A percentile compares a stretch with the other conserved stretches of the same genome.
These are phyloP conservation scores for Trichoderma harzianum DNA, from an alignment of 2,329 filamentous ascomycete genomes.

Conservation along the genomic window DNA sequence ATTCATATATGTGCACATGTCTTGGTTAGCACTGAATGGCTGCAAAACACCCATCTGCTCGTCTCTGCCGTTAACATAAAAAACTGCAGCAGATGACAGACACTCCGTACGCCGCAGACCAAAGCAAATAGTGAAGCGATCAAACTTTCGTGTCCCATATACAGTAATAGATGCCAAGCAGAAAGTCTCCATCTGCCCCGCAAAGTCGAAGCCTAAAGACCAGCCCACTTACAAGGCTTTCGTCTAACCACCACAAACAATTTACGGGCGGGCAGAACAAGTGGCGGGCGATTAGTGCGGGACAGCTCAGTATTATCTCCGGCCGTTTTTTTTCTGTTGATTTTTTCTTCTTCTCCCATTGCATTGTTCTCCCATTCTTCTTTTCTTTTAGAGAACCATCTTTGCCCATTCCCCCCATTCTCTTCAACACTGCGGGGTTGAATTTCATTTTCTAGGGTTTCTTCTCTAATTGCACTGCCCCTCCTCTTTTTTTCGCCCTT, in stretches of 20 bases:
- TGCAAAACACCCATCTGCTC: neutral
- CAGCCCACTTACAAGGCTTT: neutral
- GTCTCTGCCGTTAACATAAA: neutral
- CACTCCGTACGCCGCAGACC: neutral
- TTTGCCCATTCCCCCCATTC: neutral
- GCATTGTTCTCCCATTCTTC: neutral
- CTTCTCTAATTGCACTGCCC: neutral
- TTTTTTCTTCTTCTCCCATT: neutral
- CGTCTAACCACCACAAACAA: slow-evolving; percentile 4
- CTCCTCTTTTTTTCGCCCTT: neutral
- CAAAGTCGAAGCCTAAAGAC: neutral
- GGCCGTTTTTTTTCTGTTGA: neutral
- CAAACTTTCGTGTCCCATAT: neutral
- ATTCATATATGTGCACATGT: neutral
- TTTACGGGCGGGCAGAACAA: neutral
- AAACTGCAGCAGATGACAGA: neutral
- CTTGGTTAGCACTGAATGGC: neutral
- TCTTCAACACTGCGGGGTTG: slow-evolving; percentile 1
- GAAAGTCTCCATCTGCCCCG: neutral
- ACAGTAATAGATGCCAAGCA: neutral
- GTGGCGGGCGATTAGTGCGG: slow-evolving; percentile 9
- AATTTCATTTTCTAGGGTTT: neutral
- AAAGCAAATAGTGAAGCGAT: neutral
- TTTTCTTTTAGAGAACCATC: neutral
- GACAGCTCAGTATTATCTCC: slow-evolving; percentile 12